Evolutionary conservation across 2,329 filamentous ascomycete genomes (phyloP), one percentile per base, ranked within the genome.

Genomic region (Diplodia intermedia): DNA sequence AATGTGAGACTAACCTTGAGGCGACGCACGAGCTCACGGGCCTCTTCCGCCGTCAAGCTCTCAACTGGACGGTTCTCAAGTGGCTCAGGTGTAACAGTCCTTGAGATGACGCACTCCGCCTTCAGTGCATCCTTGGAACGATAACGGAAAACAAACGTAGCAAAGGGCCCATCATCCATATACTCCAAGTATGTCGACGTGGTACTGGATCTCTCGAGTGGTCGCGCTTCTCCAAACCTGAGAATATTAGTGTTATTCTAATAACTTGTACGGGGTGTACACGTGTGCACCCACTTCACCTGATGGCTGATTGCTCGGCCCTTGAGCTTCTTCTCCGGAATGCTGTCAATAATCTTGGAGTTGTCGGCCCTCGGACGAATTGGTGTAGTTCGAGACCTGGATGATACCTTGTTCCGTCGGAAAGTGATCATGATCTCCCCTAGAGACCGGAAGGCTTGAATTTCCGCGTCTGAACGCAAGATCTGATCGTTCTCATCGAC

Each of bases 51-150:
- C n/a, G 71, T 69, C 15, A 74, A 54, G 1, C 71, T 69, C 15
- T 75, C 73, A 4, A 73, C 9, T 4, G 73, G 69, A 26, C 72
- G 54, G 9, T 74, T 68, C 40, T 76, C 71, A 0, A 74, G 50
- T 15, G 71, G 72, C n/a, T 70, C 65, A 1, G 76, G 78, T 12
- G 69, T 74, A 0, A 74, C 75, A 1, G 68, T 73, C 11, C 74
- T 73, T 1, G 72, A 74, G 15, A 81, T 74, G 40, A 81, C 69
- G 6, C 74, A 49, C 4, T 80, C 72, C 0, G 73, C 70, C 68
- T 79, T 73, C 0, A 81, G 71, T n/a, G 73, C 69, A 11, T 69
- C 75, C 75, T 26, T 56, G 6, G 74, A 75, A 1, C 75, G 70
- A 63, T 77, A 78, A 31, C 72, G 73, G 69, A 77, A 76, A 14